These are phyloP conservation scores for Malus sylvestris DNA, from an alignment of 306 rosid genomes.

Conservation along the genomic window DNA sequence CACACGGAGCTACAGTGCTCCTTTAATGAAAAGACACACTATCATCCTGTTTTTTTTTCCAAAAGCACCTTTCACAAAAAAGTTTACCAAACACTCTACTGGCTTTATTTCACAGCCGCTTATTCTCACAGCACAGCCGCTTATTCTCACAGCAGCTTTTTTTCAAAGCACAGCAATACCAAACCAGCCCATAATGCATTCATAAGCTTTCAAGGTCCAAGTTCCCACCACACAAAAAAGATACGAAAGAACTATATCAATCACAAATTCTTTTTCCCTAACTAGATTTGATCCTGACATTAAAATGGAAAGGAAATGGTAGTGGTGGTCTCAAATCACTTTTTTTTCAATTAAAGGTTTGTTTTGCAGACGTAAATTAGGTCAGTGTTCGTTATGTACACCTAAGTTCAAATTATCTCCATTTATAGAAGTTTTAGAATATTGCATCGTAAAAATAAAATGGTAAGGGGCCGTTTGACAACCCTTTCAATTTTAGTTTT, in stretches of 20 bases:
- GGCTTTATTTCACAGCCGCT: too few relatives aligned
- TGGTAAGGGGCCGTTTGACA: not conserved
- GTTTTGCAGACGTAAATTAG: not conserved
- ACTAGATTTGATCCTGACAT: slow-evolving; percentile 9
- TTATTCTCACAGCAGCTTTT: too few relatives aligned
- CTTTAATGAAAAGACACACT: too few relatives aligned
- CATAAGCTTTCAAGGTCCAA: not conserved
- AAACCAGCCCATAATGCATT: too few relatives aligned
- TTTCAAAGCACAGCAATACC: too few relatives aligned
- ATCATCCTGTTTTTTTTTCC: too few relatives aligned
- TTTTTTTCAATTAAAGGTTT: not conserved
- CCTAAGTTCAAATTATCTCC: not conserved
- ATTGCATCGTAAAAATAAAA: not conserved
- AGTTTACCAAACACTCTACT: too few relatives aligned
- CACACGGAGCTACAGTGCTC: too few relatives aligned
- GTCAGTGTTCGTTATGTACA: too few relatives aligned
- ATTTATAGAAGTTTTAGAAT: not conserved
- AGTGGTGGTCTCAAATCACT: slow-evolving; percentile 35
- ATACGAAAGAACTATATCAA: slow-evolving; percentile 19
- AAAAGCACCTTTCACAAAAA: too few relatives aligned
- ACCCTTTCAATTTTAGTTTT: too few relatives aligned
- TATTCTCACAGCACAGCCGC: too few relatives aligned
- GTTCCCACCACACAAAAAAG: slow-evolving; percentile 21
- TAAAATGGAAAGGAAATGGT: not conserved
- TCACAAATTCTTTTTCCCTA: slow-evolving; percentile 27